These are phyloP conservation scores for Malus asiatica DNA, from an alignment of 306 rosid genomes.

Conservation along the genomic window DNA sequence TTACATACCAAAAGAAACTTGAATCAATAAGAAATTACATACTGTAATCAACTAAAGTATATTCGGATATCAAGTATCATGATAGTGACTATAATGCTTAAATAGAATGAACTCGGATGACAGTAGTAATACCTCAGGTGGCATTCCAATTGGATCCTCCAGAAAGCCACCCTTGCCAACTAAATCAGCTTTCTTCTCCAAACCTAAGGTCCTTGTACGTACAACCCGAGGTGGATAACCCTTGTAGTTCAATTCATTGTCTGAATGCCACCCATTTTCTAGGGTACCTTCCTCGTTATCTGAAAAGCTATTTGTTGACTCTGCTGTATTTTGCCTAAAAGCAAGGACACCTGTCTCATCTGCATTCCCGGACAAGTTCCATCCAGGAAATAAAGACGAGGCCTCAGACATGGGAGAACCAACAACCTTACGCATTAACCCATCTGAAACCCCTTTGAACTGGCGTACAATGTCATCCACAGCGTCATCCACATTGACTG, in stretches of 20 bases:
- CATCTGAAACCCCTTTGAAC: constrained; percentile 93
- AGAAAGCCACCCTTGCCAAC: constrained; percentile 33
- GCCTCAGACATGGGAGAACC: constrained; percentile 42
- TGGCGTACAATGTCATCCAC: constrained; percentile 93
- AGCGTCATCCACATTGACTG: constrained; percentile 96
- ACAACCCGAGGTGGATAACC: constrained; percentile 37
- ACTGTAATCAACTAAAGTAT: not conserved
- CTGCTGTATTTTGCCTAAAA: constrained; percentile 38
- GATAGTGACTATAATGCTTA: constrained; percentile 12
- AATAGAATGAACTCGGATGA: constrained; percentile 20
- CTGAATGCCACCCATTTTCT: constrained; percentile 56
- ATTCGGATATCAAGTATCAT: not conserved
- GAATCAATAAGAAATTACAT: not conserved
- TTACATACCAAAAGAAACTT: not conserved
- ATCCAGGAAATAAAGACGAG: constrained; percentile 29
- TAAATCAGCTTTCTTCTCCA: constrained; percentile 39
- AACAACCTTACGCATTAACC: constrained; percentile 63
- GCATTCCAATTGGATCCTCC: constrained; percentile 76
- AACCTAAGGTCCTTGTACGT: constrained; percentile 28
- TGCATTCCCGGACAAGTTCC: constrained; percentile 41
- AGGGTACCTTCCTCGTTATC: constrained; percentile 53
- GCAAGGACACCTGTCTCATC: constrained; percentile 43
- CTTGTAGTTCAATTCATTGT: constrained; percentile 60
- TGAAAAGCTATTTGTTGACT: constrained; percentile 48
- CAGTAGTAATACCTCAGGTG: constrained; percentile 72